Evolutionary conservation across 768 basidiomycete species (phyloP), one percentile per base, ranked within the genome.

Genomic region (Boletellus emodensis): DNA sequence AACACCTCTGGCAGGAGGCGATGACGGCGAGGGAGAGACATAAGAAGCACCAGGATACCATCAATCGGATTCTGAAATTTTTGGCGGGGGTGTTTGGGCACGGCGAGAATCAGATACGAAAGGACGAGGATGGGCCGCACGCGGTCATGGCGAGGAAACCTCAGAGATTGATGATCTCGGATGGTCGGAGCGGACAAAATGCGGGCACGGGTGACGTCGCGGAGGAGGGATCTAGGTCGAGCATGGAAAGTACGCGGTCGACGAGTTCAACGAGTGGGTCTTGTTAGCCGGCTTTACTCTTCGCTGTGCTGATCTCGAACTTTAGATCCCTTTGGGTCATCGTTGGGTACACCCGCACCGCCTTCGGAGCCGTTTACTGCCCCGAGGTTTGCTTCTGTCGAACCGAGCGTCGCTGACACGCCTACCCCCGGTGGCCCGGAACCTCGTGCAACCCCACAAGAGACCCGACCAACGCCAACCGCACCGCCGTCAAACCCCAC

Each of bases 31-130:
- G 93, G 14, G 82, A 85, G 56, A 79, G 83, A 49, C 85, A 95
- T 62, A 85, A 92, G 65, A 94, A 90, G 62, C 94, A 97, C 57
- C 88, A 96, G 62, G 94, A 98, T 66, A 96, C 93, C 18, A 93
- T 98, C 65, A 93, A 96, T 61, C 75, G 90, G 48, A 98, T 99
- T 53, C 79, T 99, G 55, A 88, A 92, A 53, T 98, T 99, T 70
- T 71, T 99, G 48, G 94, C 94, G 10, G 85, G 91, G 12, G 87
- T 97, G 3, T 98, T 98, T 71, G 87, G 87, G 12, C 78, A 76
- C 47, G 58, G 64, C 0, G 72, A 73, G 1, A 73, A 69, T 40
- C 67, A 73, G 51, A 74, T 66, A 45, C 66, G 61, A 39, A 66
- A 61, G 40, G 68, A 64, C 44, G 67, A 68, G 38, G 67, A 61